Conservation (phyloP, 352 stramenopile species). For the Pythium volutum region DNA sequence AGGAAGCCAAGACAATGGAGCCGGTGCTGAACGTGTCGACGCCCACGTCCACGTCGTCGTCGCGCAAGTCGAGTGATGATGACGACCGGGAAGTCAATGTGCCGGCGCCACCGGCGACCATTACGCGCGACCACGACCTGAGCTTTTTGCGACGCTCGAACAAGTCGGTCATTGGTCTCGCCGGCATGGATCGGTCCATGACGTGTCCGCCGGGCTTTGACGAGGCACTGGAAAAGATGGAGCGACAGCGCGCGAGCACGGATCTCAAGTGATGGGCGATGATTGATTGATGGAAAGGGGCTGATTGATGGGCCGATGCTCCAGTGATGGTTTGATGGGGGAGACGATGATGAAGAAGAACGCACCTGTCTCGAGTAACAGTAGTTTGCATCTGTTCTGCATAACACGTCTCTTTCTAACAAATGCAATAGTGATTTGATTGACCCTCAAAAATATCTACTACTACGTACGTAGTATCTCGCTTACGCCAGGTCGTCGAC, state of each 20-base stretch:
- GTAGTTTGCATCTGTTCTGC: no score
- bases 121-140: slow-evolving; percentile 77
- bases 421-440: no score
- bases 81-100: slow-evolving; percentile 11
- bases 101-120: slow-evolving; percentile 42
- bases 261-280: slow-evolving; percentile 1
- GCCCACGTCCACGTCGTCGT: not conserved
- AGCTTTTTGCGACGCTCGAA: slow-evolving; percentile 75
- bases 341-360: no score
- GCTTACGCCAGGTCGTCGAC: slow-evolving; percentile 23
- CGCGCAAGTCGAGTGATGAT: not conserved
- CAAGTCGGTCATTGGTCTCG: slow-evolving; percentile 68
- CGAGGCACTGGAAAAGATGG: slow-evolving; percentile 37
- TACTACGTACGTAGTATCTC: no score
- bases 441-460: no score
- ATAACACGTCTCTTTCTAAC: no score
- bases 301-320: no score
- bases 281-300: no score
- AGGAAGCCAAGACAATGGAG: not conserved
- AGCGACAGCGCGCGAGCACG: slow-evolving; percentile 16
- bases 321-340: no score
- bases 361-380: no score
- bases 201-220: slow-evolving; percentile 70
- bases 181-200: slow-evolving; percentile 69
- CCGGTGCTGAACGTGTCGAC: not conserved